These are phyloP conservation scores for thale cress (Arabidopsis thaliana) DNA, from an alignment of 345 rosid genomes.

Conservation along the genomic window TAIR10.1 NC_003074.8:2691001-2691500, in stretches of 20 bases:
- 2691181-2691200: conserved; percentile 16
- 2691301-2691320: conserved; percentile 24
- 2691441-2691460: conserved; percentile 99
- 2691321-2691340: conserved; percentile 16
- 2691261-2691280: neutral
- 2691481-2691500: conserved; percentile 92
- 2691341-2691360: conserved; percentile 11
- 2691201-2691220: neutral
- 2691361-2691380: conserved; percentile 22
- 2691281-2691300: conserved; percentile 19
- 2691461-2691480: conserved; percentile 90
- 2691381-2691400: conserved; percentile 21
- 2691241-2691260: conserved; percentile 13
- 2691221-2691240: conserved; percentile 14
- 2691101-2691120: conserved; percentile 15
- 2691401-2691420: conserved; percentile 66
- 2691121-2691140: conserved; percentile 20
- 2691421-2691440: conserved; percentile 99
- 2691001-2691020: conserved; percentile 97
- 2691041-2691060: conserved; percentile 98
- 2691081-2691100: conserved; percentile 38
- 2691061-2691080: conserved; percentile 94
- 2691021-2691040: conserved; percentile 91
- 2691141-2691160: conserved; percentile 3
- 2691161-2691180: conserved; percentile 9